phyloP scores from a whole-genome alignment of 345 rosid genomes.

The Brassica nigra region DNA sequence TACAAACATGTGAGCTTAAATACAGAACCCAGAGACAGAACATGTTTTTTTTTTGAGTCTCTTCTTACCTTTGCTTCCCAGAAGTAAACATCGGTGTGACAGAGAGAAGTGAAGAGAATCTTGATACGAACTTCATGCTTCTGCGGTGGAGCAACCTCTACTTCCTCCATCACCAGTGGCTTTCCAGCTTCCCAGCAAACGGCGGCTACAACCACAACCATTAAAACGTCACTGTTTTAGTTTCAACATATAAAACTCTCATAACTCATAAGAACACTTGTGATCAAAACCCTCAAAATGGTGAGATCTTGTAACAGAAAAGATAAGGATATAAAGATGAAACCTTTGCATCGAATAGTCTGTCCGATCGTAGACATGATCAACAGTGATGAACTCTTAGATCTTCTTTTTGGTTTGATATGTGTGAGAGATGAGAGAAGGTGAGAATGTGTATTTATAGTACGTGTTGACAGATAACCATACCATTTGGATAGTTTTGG shows the following conservation, averaged over 20 bases:
- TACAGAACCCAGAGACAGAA: neutral
- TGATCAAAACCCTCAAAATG: neutral
- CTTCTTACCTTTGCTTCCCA: constrained; percentile 86
- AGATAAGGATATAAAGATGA: neutral
- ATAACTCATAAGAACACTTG: neutral
- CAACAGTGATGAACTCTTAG: neutral
- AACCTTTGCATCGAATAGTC: constrained; percentile 76
- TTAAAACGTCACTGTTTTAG: constrained; percentile 5
- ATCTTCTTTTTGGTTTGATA: neutral
- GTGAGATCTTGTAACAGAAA: neutral
- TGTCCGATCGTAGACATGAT: constrained; percentile 58
- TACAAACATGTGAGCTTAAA: neutral
- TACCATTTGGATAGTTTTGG: neutral
- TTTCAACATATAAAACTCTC: neutral
- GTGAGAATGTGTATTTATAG: neutral
- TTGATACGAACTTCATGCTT: constrained; percentile 76
- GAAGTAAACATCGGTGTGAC: constrained; percentile 93
- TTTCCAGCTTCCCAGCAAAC: constrained; percentile 95
- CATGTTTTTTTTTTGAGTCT: no score
- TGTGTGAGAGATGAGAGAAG: constrained; percentile 16
- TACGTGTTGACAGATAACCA: neutral
- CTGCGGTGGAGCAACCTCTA: constrained; percentile 92
- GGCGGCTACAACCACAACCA: constrained; percentile 53
- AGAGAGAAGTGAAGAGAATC: constrained; percentile 76
- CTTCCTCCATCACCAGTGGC: constrained; percentile 79